Evolutionary conservation across 139 green algal species (phyloP).

Genomic region (Micractinium conductrix): DNA sequence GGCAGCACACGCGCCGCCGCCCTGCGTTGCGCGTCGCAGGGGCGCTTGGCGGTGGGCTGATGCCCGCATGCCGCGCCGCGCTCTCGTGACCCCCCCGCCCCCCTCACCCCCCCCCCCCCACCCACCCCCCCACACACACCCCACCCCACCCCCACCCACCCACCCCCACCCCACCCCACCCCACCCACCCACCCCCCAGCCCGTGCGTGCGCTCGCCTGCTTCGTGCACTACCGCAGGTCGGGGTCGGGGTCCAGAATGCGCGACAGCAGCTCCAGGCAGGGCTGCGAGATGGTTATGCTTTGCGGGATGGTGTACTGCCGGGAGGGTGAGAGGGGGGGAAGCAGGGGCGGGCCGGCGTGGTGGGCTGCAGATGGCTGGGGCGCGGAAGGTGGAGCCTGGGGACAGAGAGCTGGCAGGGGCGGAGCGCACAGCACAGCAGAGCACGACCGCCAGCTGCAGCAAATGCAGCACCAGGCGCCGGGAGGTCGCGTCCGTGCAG

Average conservation of each 20-base stretch:
- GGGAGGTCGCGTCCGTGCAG: too few relatives aligned
- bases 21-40: too few relatives aligned
- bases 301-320: conserved; percentile 63
- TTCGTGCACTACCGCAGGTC: neutral
- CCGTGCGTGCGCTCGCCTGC: too few relatives aligned
- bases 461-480: neutral
- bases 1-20: too few relatives aligned
- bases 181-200: too few relatives aligned
- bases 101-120: too few relatives aligned
- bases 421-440: neutral
- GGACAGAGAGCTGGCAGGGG: too few relatives aligned
- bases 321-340: neutral
- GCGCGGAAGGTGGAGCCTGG: too few relatives aligned
- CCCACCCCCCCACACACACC: too few relatives aligned
- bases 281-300: conserved; percentile 49
- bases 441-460: neutral
- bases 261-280: neutral
- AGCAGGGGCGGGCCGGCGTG: neutral
- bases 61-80: neutral
- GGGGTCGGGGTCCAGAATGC: neutral
- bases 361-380: neutral
- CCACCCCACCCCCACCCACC: too few relatives aligned
- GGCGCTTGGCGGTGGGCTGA: too few relatives aligned
- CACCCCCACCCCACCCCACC: neutral
- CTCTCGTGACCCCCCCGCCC: neutral